Percentiles rank a stretch among this genome's conserved stretches.
These are phyloP conservation scores for Penicillium egyptiacum DNA, from an alignment of 495 filamentous ascomycete species.

Conservation along the genomic window DNA sequence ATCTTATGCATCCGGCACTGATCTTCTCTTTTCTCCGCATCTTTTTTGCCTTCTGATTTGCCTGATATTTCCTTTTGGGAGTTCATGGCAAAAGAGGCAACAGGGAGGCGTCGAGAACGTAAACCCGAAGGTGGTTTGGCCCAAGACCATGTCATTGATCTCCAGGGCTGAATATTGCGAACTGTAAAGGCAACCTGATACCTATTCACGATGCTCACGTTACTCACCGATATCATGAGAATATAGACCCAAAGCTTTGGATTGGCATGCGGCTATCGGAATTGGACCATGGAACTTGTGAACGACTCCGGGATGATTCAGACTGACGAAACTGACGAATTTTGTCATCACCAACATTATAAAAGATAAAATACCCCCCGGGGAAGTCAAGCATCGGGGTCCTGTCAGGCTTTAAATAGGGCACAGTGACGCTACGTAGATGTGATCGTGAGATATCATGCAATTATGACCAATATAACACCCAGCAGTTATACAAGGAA, in stretches of 20 bases:
- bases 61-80: neutral
- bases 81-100: constrained; percentile 12
- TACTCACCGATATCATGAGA: neutral
- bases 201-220: neutral
- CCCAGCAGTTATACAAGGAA: constrained; percentile 19
- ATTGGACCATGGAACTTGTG: constrained; percentile 30
- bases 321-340: constrained; percentile 40
- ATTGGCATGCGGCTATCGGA: constrained; percentile 18
- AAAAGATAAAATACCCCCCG: constrained; percentile 20
- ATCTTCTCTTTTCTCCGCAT: constrained; percentile 1
- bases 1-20: constrained; percentile 9
- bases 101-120: neutral
- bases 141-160: neutral
- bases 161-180: neutral
- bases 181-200: neutral
- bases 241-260: constrained; percentile 22
- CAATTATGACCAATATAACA: constrained; percentile 34
- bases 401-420: constrained; percentile 24
- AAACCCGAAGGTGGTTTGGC: constrained; percentile 1
- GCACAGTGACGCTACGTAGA: constrained; percentile 34
- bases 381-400: constrained; percentile 4
- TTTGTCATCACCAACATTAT: constrained; percentile 35
- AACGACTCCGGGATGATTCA: constrained; percentile 30
- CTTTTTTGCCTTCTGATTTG: constrained; percentile 5
- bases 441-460: constrained; percentile 33